phyloP scores from a whole-genome alignment of 129 eudicot genomes.

The Tagetes erecta region DNA sequence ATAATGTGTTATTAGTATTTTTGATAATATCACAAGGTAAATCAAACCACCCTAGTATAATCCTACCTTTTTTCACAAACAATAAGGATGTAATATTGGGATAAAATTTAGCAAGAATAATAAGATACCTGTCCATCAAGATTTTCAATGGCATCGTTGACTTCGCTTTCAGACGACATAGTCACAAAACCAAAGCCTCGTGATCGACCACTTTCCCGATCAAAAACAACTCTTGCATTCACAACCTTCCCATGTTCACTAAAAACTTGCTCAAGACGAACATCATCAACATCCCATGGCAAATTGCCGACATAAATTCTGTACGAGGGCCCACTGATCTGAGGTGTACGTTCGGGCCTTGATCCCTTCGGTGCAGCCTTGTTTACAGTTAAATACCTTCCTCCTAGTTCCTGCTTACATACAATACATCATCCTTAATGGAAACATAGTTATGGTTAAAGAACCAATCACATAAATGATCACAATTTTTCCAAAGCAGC shows the following conservation, averaged over 20 bases:
- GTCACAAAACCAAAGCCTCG: slow-evolving; percentile 91
- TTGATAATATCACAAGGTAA: too few relatives aligned
- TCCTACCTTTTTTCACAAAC: not conserved
- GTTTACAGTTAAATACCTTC: slow-evolving; percentile 70
- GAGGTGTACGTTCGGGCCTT: slow-evolving; percentile 56
- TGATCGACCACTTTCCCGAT: slow-evolving; percentile 81
- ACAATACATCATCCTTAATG: not conserved
- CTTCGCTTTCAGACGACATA: slow-evolving; percentile 67
- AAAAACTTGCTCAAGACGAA: slow-evolving; percentile 68
- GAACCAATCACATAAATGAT: not conserved
- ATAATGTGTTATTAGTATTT: not conserved
- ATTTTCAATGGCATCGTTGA: slow-evolving; percentile 70
- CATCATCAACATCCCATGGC: slow-evolving; percentile 79
- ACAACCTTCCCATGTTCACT: slow-evolving; percentile 75
- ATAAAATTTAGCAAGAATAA: not conserved
- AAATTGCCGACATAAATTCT: slow-evolving; percentile 82
- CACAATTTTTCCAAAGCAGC: not conserved
- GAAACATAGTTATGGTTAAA: not conserved
- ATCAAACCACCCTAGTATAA: not conserved
- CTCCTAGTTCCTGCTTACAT: slow-evolving; percentile 56
- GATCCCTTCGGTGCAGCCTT: slow-evolving; percentile 93
- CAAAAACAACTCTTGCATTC: slow-evolving; percentile 66
- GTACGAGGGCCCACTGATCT: slow-evolving; percentile 46
- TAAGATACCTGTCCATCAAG: slow-evolving; percentile 82
- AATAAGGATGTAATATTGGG: not conserved